These are phyloP conservation scores for Dothistroma pini DNA, from an alignment of 2,329 filamentous ascomycete species.

Conservation along the genomic window DNA sequence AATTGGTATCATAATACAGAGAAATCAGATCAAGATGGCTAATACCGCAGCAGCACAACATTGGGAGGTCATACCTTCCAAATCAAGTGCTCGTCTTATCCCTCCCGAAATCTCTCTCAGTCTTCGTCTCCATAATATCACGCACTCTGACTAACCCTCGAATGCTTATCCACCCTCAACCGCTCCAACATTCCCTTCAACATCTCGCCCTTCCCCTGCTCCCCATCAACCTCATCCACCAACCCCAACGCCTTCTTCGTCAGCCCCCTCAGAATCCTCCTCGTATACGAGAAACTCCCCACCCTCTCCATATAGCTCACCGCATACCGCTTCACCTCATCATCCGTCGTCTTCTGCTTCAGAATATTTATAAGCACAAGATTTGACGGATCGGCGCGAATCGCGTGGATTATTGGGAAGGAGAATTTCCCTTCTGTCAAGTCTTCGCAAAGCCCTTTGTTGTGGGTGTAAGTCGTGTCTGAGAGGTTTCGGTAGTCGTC, in stretches of 20 bases:
- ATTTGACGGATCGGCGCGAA: conserved; percentile 69
- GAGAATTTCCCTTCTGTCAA: conserved; percentile 96
- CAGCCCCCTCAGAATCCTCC: conserved; percentile 52
- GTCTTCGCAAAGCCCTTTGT: conserved; percentile 94
- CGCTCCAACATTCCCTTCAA: conserved; percentile 38
- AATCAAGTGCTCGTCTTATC: background rate
- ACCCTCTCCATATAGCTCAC: conserved; percentile 83
- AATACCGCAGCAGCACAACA: background rate
- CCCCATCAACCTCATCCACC: conserved; percentile 40
- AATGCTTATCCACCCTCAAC: conserved; percentile 35
- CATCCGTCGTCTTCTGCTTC: conserved; percentile 80
- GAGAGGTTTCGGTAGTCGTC: conserved; percentile 90
- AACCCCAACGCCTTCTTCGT: conserved; percentile 42
- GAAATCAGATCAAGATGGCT: background rate
- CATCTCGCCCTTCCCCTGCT: conserved; percentile 38
- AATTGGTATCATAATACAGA: background rate
- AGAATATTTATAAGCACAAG: conserved; percentile 86
- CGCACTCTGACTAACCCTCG: conserved; percentile 14
- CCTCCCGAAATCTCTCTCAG: background rate
- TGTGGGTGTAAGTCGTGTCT: conserved; percentile 63
- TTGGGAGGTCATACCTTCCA: background rate
- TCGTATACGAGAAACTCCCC: conserved; percentile 84
- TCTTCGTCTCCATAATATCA: background rate
- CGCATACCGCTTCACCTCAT: conserved; percentile 87
- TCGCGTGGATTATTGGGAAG: conserved; percentile 91